These are phyloP conservation scores for Haplosporangium sp. DNA, from an alignment of 371 early-diverging fungal genomes.

Conservation along the genomic window DNA sequence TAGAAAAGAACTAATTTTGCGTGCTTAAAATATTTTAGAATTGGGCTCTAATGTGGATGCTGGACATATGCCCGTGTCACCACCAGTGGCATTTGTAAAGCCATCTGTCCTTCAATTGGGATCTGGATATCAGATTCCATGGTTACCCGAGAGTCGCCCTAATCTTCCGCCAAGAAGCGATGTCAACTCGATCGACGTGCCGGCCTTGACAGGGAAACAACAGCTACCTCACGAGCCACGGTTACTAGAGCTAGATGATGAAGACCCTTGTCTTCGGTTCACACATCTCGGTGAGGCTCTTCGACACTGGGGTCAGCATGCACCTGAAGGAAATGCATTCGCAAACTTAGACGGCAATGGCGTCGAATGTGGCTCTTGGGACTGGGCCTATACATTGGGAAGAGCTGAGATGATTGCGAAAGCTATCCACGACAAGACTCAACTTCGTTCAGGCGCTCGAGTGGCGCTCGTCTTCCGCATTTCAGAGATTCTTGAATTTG, in stretches of 20 bases:
- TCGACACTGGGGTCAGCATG: constrained; percentile 33
- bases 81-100: neutral
- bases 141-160: constrained; percentile 49
- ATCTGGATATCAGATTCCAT: constrained; percentile 49
- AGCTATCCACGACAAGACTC: constrained; percentile 45
- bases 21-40: neutral
- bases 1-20: neutral
- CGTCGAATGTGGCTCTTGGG: constrained; percentile 42
- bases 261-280: constrained; percentile 43
- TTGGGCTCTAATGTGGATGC: constrained; percentile 1
- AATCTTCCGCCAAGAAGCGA: constrained; percentile 40
- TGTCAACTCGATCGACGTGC: constrained; percentile 51
- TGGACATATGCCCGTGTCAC: neutral
- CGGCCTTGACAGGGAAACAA: constrained; percentile 38
- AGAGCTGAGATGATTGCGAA: constrained; percentile 46
- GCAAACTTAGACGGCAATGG: constrained; percentile 45
- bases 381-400: constrained; percentile 42
- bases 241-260: constrained; percentile 1
- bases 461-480: constrained; percentile 85
- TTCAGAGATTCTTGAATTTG: constrained; percentile 80
- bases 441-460: constrained; percentile 65
- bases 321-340: constrained; percentile 46
- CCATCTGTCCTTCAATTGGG: constrained; percentile 28
- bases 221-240: constrained; percentile 25
- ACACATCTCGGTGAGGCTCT: constrained; percentile 45